A percentile compares a stretch with the other conserved stretches of the same genome.
These are phyloP conservation scores for Auriscalpium orientale DNA, from an alignment of 768 basidiomycete genomes.

Conservation along the genomic window DNA sequence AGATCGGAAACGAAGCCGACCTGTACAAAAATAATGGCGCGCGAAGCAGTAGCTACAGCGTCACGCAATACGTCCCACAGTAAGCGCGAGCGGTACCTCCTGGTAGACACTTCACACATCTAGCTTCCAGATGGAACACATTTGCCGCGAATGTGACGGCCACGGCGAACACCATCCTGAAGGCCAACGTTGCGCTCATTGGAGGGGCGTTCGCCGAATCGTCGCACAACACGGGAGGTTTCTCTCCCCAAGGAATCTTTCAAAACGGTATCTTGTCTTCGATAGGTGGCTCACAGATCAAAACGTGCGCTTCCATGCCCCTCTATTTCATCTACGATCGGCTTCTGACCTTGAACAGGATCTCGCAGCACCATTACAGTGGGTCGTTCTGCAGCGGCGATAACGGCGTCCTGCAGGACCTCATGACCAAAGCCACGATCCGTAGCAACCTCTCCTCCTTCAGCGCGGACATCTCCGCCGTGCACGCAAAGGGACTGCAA, in stretches of 20 bases:
- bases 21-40: conserved; percentile 41
- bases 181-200: conserved; percentile 35
- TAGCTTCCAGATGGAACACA: conserved; percentile 37
- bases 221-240: conserved; percentile 33
- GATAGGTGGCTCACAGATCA: conserved; percentile 37
- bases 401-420: conserved; percentile 45
- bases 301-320: conserved; percentile 29
- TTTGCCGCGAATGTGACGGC: conserved; percentile 43
- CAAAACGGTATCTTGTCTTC: conserved; percentile 37
- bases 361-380: conserved; percentile 47
- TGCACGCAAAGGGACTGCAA: conserved; percentile 35
- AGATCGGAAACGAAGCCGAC: conserved; percentile 59
- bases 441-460: conserved; percentile 44
- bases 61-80: conserved; percentile 42
- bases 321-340: conserved; percentile 2
- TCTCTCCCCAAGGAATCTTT: conserved; percentile 53
- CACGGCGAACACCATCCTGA: conserved; percentile 29
- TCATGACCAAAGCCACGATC: conserved; percentile 60
- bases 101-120: not conserved
- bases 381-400: conserved; percentile 55
- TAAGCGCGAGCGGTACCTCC: conserved; percentile 19
- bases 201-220: conserved; percentile 44
- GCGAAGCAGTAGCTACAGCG: conserved; percentile 32
- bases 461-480: conserved; percentile 45
- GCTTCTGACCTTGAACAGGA: conserved; percentile 23